A percentile compares a stretch with the other conserved stretches of the same genome.
phyloP scores from a whole-genome alignment of 2,329 filamentous ascomycete species.

The Talaromyces funiculosus region DNA sequence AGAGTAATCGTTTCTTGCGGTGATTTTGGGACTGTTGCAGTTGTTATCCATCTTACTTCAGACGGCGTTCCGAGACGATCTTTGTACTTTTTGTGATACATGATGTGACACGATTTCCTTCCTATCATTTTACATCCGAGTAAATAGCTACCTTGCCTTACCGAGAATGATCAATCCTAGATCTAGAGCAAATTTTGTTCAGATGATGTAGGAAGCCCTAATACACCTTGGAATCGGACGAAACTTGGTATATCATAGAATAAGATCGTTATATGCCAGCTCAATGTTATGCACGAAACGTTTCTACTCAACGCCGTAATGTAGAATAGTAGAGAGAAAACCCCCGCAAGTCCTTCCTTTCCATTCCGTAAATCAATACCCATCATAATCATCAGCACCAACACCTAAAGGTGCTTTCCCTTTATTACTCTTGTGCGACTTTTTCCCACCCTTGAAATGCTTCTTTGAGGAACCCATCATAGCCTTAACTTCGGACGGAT shows the following conservation, averaged over 20 bases:
- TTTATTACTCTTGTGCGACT: conserved; percentile 25
- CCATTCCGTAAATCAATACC: not conserved
- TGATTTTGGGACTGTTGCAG: not conserved
- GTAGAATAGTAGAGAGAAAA: not conserved
- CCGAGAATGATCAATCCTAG: not conserved
- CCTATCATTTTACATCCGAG: not conserved
- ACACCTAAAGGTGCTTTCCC: conserved; percentile 20
- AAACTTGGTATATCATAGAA: not conserved
- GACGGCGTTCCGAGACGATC: not conserved
- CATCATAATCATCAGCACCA: conserved; percentile 12
- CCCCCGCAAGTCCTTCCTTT: not conserved
- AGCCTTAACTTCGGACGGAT: conserved; percentile 60
- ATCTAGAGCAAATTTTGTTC: not conserved
- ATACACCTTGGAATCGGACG: not conserved
- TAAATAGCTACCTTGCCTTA: not conserved
- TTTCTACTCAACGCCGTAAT: not conserved
- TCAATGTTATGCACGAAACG: not conserved
- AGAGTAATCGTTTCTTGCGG: conserved; percentile 12
- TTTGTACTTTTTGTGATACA: not conserved
- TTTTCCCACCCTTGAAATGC: conserved; percentile 53
- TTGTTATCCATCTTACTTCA: not conserved
- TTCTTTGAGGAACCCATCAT: conserved; percentile 70
- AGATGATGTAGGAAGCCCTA: not conserved
- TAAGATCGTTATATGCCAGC: not conserved
- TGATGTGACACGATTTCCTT: not conserved